Evolutionary conservation across 805 yeast species (phyloP), one percentile per base, ranked within the genome.

Genomic region (Pichia pseudocactophila): DNA sequence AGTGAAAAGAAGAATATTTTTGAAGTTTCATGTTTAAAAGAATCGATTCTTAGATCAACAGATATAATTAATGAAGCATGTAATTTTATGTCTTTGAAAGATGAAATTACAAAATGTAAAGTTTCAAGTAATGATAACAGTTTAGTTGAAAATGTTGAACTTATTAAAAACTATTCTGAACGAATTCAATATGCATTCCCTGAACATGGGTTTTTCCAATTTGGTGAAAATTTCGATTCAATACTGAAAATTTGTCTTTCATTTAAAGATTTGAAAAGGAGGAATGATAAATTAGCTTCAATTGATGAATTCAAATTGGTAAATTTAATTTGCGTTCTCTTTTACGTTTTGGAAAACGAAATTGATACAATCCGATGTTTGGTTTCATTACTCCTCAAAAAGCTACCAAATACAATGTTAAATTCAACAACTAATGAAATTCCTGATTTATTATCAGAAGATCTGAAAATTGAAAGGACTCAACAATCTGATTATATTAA

Each of bases 191-290:
- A 41, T 18, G 45, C 57, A 7, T 61, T 57, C 35, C 62, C 63
- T 2, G 55, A 61, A 40, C 33, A 59, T 34, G 32, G 48, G 30
- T 35, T 51, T 12, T 61, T 61, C 41, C 64, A 61, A 46, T 47
- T 51, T 40, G 64, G 64, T 5, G 39, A 43, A 10, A 46, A 50
- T 16, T 60, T 60, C 43, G 64, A 61, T 39, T 48, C 60, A 7
- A 44, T 61, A 12, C 42, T 61, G 19, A 46, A 47, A 36, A 48
- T 56, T 12, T 46, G 55, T 32, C 37, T 59, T 1, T 42, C 56
- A 1, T 51, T 55, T 26, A 50, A 54, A 17, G 19, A 48, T 7
- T 41, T 48, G 31, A 53, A 51, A 41, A 34, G 35, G 3, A 43
- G 48, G 9, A 37, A 39, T 18, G 34, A 36, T 2, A 27, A 33